Base-by-base conservation (phyloP, 768 basidiomycete genomes). In the Lenzites betulinus region DNA sequence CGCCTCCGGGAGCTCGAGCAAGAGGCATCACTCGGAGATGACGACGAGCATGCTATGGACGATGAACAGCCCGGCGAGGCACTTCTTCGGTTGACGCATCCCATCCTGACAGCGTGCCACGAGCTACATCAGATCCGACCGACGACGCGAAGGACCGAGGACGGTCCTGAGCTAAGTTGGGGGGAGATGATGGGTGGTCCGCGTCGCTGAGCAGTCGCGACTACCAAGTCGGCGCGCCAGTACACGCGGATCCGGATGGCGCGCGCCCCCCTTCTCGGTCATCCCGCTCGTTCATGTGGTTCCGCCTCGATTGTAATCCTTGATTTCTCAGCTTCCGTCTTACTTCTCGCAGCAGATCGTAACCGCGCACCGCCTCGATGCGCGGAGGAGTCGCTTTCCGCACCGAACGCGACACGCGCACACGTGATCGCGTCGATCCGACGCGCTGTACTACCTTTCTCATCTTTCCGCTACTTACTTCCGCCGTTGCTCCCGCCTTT, bases 1-100 rank as follows among this genome's bases (percentile, higher is more conserved):
- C 47, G 48, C 1, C 50, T 62, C 7, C 60, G 60, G 6, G 54
- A 56, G 22, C 48, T 62, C 47, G 60, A 62, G 16, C 41, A 55
- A 62, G 41, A 55, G 57, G 25, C 42, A 57, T 13, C 23, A 30
- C 6, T 12, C 12, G 8, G n/a, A 22, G n/a, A 22, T 8, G n/a
- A 44, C 3, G 38, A 51, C 9, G 59, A 41, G 41, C 35, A 48
- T 1, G 54, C 18, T 8, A 16, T 38, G 22, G 38, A 38, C 18
- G 59, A 55, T 15, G 46, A 55, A 36, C 15, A 33, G 30, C 23
- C 12, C 42, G 42, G 8, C 22, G 20, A n/a, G 22, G 35, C 2
- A 20, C 28, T 33, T 22, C 11, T 13, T 23, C 20, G 39, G 23
- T 3, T 8, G 16, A 20, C 22, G 23, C 26, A 38, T 25, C 52